Evolutionary conservation across 495 filamentous ascomycete genomes (phyloP).

Genomic region (Daldinia caldariorum): DNA sequence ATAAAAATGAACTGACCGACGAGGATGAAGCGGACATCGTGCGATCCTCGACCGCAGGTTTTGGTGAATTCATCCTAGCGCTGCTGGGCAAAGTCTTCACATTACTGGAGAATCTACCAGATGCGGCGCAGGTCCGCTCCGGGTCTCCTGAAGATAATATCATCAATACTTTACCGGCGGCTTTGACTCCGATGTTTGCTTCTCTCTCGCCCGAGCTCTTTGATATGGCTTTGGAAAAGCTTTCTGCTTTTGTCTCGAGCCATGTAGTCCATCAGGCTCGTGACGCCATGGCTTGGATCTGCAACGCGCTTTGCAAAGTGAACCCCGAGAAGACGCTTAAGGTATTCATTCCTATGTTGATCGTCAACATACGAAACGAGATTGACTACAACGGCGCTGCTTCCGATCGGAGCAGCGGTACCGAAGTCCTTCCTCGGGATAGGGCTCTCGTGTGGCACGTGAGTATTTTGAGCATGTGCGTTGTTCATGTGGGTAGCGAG

Average conservation of each 20-base stretch:
- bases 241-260: slow-evolving; percentile 89
- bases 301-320: slow-evolving; percentile 93
- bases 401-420: slow-evolving; percentile 90
- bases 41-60: slow-evolving; percentile 93
- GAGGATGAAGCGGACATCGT: slow-evolving; percentile 89
- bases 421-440: slow-evolving; percentile 92
- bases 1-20: slow-evolving; percentile 81
- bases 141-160: slow-evolving; percentile 96
- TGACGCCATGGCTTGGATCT: slow-evolving; percentile 99
- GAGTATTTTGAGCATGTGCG: slow-evolving; percentile 97
- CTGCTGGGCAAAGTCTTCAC: slow-evolving; percentile 96
- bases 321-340: slow-evolving; percentile 92
- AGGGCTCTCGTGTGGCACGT: slow-evolving; percentile 95
- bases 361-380: slow-evolving; percentile 91
- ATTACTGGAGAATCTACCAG: slow-evolving; percentile 92
- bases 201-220: slow-evolving; percentile 93
- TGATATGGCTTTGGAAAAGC: slow-evolving; percentile 88
- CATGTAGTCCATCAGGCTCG: slow-evolving; percentile 98
- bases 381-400: slow-evolving; percentile 98
- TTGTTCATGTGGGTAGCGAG: slow-evolving; percentile 92
- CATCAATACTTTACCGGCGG: slow-evolving; percentile 92
- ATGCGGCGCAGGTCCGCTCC: slow-evolving; percentile 83
- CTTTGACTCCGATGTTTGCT: slow-evolving; percentile 89
- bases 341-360: slow-evolving; percentile 86
- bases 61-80: slow-evolving; percentile 89